A percentile compares a stretch with the other conserved stretches of the same genome.
These are phyloP conservation scores for Incumbomyces lentus DNA, from an alignment of 2,329 filamentous ascomycete species.

Conservation along the genomic window DNA sequence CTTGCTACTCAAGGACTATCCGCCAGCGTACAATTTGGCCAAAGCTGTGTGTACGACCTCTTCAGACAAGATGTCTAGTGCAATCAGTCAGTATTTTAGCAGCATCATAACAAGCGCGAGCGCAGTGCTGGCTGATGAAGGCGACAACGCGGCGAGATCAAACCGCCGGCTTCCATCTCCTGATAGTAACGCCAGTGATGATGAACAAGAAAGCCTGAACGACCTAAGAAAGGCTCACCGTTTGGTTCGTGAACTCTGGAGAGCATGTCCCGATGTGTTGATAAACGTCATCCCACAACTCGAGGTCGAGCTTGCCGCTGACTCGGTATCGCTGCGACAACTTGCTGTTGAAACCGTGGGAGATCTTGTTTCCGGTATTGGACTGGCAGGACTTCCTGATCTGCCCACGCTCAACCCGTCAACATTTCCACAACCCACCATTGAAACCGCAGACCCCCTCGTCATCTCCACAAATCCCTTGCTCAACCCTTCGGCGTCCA, in stretches of 20 bases:
- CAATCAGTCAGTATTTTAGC: constrained; percentile 93
- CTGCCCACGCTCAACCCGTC: constrained; percentile 64
- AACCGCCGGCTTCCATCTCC: constrained; percentile 35
- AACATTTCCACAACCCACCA: constrained; percentile 60
- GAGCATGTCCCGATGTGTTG: constrained; percentile 75
- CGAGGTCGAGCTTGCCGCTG: constrained; percentile 81
- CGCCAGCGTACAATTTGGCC: constrained; percentile 90
- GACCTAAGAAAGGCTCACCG: constrained; percentile 84
- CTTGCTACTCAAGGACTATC: constrained; percentile 74
- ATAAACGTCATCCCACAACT: constrained; percentile 90
- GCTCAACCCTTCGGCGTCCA: constrained; percentile 72
- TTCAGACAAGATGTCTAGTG: constrained; percentile 87
- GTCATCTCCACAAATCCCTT: constrained; percentile 48
- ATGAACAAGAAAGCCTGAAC: constrained; percentile 71
- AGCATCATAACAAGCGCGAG: constrained; percentile 89
- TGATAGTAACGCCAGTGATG: constrained; percentile 52
- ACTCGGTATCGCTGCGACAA: constrained; percentile 75
- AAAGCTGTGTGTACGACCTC: constrained; percentile 85
- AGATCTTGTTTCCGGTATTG: constrained; percentile 88
- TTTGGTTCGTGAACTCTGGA: constrained; percentile 85
- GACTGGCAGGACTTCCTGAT: constrained; percentile 74
- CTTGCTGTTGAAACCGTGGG: constrained; percentile 90
- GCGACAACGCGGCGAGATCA: constrained; percentile 31
- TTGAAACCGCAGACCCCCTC: constrained; percentile 52
- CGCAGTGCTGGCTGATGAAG: constrained; percentile 6